These are phyloP conservation scores for Penicillium simplicissimum DNA, from an alignment of 495 filamentous ascomycete species.

Conservation along the genomic window DNA sequence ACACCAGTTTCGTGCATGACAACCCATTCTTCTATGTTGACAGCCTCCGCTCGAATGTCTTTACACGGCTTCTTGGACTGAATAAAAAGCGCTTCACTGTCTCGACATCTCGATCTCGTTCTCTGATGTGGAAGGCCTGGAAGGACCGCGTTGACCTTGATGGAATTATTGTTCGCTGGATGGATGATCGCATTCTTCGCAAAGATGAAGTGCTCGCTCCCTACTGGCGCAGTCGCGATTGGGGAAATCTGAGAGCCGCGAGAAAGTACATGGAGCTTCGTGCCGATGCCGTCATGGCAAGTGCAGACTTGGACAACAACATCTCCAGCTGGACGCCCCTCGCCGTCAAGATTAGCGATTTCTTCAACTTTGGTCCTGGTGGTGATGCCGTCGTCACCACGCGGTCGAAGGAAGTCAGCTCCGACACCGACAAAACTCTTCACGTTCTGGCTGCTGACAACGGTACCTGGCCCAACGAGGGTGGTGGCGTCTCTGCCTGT, in stretches of 20 bases:
- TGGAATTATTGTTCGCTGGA: slow-evolving; percentile 61
- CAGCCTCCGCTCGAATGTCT: slow-evolving; percentile 45
- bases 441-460: slow-evolving; percentile 66
- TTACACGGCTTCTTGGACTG: slow-evolving; percentile 48
- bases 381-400: slow-evolving; percentile 53
- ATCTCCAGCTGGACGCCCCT: slow-evolving; percentile 60
- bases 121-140: slow-evolving; percentile 66
- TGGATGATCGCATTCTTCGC: slow-evolving; percentile 62
- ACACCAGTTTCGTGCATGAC: slow-evolving; percentile 56
- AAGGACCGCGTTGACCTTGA: slow-evolving; percentile 59
- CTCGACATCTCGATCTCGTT: slow-evolving; percentile 59
- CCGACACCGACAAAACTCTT: slow-evolving; percentile 55
- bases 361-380: slow-evolving; percentile 65
- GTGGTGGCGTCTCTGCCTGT: slow-evolving; percentile 66
- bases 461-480: slow-evolving; percentile 67
- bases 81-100: slow-evolving; percentile 54
- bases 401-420: slow-evolving; percentile 42
- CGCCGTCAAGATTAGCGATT: slow-evolving; percentile 62
- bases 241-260: slow-evolving; percentile 53
- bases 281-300: slow-evolving; percentile 60
- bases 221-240: slow-evolving; percentile 60
- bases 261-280: slow-evolving; percentile 56
- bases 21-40: slow-evolving; percentile 57
- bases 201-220: slow-evolving; percentile 52
- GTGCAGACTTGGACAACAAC: slow-evolving; percentile 60